phyloP scores from a whole-genome alignment of 345 rosid species.

The Syzygium jambos region DNA sequence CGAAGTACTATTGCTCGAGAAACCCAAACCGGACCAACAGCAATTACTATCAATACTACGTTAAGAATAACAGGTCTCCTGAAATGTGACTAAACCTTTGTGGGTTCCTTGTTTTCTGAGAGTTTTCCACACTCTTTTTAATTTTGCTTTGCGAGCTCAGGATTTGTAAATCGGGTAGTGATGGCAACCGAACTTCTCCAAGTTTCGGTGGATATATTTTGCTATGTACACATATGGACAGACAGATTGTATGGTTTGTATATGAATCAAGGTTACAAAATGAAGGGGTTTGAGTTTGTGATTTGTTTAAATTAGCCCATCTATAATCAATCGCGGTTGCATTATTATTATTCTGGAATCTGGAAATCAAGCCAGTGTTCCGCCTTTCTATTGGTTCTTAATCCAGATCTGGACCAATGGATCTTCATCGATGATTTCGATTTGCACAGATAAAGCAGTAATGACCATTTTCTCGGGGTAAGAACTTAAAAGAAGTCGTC shows the following conservation, averaged over 20 bases:
- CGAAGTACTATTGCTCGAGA: slow-evolving; percentile 3
- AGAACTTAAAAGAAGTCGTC: neutral
- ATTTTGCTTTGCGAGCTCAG: neutral
- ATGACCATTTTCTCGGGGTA: neutral
- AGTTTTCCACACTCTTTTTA: neutral
- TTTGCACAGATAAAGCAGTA: neutral
- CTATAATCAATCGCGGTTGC: neutral
- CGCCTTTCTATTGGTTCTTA: neutral
- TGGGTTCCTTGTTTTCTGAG: neutral
- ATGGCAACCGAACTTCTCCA: neutral
- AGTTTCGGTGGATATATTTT: slow-evolving; percentile 5
- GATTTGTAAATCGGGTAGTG: neutral
- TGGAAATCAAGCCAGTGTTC: neutral
- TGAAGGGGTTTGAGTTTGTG: neutral
- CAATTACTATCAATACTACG: slow-evolving; percentile 28
- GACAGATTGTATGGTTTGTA: neutral
- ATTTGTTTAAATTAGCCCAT: neutral
- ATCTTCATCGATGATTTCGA: too few relatives aligned
- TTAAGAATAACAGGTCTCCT: slow-evolving; percentile 1
- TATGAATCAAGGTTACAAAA: neutral
- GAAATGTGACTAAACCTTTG: neutral
- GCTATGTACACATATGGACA: neutral
- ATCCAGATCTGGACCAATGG: neutral
- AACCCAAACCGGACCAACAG: slow-evolving; percentile 17
- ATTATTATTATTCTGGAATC: neutral